Percentiles rank a stretch among this genome's conserved stretches.
Evolutionary conservation across 768 basidiomycete species (phyloP).

Genomic region (Termitomyces sp.): DNA sequence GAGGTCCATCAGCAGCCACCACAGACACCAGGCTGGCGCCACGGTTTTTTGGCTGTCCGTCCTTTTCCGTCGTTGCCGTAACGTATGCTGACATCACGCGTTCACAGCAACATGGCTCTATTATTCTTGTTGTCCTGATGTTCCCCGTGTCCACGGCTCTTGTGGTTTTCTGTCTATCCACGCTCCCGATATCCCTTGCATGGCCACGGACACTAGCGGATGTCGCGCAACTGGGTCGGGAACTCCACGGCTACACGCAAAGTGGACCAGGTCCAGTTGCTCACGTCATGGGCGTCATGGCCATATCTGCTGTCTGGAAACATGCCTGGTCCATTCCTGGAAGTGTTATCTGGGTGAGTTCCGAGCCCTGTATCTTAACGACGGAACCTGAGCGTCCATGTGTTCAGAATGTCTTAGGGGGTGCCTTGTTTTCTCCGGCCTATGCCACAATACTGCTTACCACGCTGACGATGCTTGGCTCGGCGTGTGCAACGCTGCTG

Average conservation of each 20-base stretch:
- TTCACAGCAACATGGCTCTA: constrained; percentile 17
- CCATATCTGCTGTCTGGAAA: constrained; percentile 88
- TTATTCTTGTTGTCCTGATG: constrained; percentile 43
- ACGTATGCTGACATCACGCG: constrained; percentile 12
- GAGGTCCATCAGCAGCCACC: constrained; percentile 34
- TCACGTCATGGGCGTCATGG: constrained; percentile 82
- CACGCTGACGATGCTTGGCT: constrained; percentile 83
- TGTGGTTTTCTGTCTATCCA: constrained; percentile 69
- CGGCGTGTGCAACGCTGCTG: constrained; percentile 76
- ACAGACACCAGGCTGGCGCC: constrained; percentile 25
- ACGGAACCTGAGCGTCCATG: constrained; percentile 5
- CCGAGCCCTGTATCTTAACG: constrained; percentile 9
- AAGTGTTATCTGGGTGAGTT: constrained; percentile 83
- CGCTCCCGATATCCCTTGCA: constrained; percentile 72
- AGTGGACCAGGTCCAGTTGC: constrained; percentile 60
- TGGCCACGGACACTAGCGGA: constrained; percentile 80
- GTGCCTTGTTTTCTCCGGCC: constrained; percentile 81
- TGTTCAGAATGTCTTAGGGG: constrained; percentile 81
- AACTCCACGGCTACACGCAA: constrained; percentile 77
- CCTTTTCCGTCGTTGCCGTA: constrained; percentile 8
- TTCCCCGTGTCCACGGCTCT: constrained; percentile 69
- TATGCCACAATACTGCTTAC: constrained; percentile 82
- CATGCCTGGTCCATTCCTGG: constrained; percentile 98
- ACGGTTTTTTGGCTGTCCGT: constrained; percentile 32
- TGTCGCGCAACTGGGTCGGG: constrained; percentile 70